These are phyloP conservation scores for Lanmaoa rubissima DNA, from an alignment of 768 basidiomycete genomes.

Conservation along the genomic window DNA sequence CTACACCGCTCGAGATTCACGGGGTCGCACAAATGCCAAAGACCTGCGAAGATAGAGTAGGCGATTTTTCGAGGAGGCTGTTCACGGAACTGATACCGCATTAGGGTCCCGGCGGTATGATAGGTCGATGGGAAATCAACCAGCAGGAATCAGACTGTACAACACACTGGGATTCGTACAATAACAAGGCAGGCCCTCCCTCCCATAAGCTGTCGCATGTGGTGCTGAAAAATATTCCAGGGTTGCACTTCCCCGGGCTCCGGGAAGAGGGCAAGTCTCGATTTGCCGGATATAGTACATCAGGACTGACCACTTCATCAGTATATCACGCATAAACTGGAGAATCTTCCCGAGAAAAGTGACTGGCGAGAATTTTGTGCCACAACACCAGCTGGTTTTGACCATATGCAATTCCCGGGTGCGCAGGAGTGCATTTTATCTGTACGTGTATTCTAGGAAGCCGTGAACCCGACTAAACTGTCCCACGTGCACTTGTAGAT, in stretches of 20 bases:
- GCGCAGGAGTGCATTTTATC: conserved; percentile 16
- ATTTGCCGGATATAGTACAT: neutral
- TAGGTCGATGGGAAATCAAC: conserved; percentile 28
- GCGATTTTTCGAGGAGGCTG: no score
- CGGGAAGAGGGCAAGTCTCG: conserved; percentile 14
- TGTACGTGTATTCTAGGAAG: conserved; percentile 1
- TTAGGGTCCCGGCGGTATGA: conserved; percentile 20
- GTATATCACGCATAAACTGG: conserved; percentile 28
- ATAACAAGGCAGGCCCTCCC: conserved; percentile 23
- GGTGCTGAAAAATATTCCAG: conserved; percentile 6
- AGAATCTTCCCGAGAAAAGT: conserved; percentile 21
- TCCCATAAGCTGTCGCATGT: neutral
- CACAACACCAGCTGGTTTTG: conserved; percentile 31
- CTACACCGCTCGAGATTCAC: conserved; percentile 25
- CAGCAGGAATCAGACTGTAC: conserved; percentile 28
- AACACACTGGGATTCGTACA: conserved; percentile 23
- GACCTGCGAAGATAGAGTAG: conserved; percentile 23
- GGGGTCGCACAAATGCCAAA: conserved; percentile 15
- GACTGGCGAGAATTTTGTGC: conserved; percentile 36
- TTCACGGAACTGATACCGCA: neutral
- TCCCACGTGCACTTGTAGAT: conserved; percentile 8
- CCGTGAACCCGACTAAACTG: neutral
- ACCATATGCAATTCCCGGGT: conserved; percentile 21
- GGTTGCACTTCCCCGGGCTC: conserved; percentile 27
- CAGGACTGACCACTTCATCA: conserved; percentile 8